Conservation (phyloP, 192 early-diverging fungal species). For the Dissophora ornata region DNA sequence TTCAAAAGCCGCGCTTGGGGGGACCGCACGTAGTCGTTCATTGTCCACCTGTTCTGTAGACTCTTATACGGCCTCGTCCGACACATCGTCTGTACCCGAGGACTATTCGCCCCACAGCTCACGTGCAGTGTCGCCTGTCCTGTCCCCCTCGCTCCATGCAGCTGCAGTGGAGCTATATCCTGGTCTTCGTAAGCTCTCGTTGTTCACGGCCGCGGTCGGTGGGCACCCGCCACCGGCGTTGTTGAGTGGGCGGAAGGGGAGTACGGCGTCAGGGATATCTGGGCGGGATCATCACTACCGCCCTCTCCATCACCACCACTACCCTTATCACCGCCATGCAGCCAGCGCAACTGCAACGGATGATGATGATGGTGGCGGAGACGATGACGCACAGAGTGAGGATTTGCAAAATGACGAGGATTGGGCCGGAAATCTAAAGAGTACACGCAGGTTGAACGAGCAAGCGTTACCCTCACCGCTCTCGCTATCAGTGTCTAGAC, state of each 20-base stretch:
- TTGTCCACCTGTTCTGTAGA: not conserved
- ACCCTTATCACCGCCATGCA: no score
- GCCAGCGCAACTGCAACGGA: not conserved
- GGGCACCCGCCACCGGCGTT: slow-evolving; percentile 30
- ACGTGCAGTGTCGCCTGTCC: not conserved
- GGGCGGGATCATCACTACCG: no score
- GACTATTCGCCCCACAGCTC: slow-evolving; percentile 1
- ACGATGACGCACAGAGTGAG: slow-evolving; percentile 1
- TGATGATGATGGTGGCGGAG: slow-evolving; percentile 16
- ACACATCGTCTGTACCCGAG: no score
- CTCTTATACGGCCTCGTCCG: no score
- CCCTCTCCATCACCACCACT: no score
- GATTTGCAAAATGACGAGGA: slow-evolving; percentile 39
- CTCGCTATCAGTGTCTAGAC: not conserved
- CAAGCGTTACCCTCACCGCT: not conserved
- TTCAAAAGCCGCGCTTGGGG: no score
- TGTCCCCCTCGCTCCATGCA: slow-evolving; percentile 21
- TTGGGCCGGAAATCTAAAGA: slow-evolving; percentile 44
- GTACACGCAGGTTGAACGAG: not conserved
- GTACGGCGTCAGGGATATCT: slow-evolving; percentile 18
- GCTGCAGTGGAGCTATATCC: slow-evolving; percentile 40
- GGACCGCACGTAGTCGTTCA: not conserved
- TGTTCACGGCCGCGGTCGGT: slow-evolving; percentile 35
- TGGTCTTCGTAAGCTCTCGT: slow-evolving; percentile 41
- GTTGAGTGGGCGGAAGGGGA: slow-evolving; percentile 29